Evolutionary conservation across 2,329 filamentous ascomycete genomes (phyloP), one percentile per base, ranked within the genome.

Genomic region (Epichloe sp.): DNA sequence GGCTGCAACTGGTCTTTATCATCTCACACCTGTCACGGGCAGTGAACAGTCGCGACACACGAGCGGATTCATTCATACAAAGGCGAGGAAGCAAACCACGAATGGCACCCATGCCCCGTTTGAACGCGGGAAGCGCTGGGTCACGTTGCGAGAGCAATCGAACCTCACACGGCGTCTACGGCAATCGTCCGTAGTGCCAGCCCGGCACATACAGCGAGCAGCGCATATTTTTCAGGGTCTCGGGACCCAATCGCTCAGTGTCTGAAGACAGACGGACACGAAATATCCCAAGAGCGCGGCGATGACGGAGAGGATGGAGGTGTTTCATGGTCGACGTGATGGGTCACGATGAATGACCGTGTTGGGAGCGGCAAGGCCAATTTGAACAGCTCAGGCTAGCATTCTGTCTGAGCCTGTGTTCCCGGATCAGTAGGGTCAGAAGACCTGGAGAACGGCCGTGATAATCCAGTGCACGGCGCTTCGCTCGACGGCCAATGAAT

Each of bases 281-380:
- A 34, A 19, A 31, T 19, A 3, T 31, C 19, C 8, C 3, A n/a
- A 42, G 38, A 35, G 17, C 37, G 38, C 26, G 26, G 26, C 26
- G 5, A 26, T 46, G 3, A 36, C 7, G 11, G 41, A n/a, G 15
- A 7, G 40, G 36, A 38, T 31, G 44, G 19, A 26, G 34, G 7
- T 23, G 51, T 52, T 52, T 52, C 51, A 50, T 50, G 51, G 43
- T 38, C 47, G 43, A 26, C 42, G 15, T 26, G 17, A 46, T 23
- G 43, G 47, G 37, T 14, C 42, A 23, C 26, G 12, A 52, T 44
- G 21, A 14, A 42, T 15, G 34, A 46, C 15, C 34, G 38, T 38
- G n/a, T n/a, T 31, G 47, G 26, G n/a, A 44, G 44, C 34, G n/a
- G 31, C 14, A 21, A n/a, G 44, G 1, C 23, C 8, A 21, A 3